Base-by-base conservation (phyloP, 2,329 filamentous ascomycete genomes). In the Claviceps lovelessii region DNA sequence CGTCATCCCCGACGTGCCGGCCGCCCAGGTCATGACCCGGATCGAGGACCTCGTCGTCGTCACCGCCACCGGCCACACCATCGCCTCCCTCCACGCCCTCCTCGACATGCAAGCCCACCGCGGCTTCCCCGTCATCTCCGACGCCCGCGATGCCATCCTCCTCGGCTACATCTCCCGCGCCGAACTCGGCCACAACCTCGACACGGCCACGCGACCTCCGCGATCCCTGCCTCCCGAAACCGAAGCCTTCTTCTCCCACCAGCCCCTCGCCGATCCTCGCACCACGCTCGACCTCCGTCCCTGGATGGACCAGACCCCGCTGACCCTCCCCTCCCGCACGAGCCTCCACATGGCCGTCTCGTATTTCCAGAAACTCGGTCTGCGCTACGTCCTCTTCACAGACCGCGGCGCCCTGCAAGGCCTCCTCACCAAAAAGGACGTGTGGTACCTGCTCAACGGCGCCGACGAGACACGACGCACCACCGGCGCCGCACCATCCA, bases 301-400 rank as follows among this genome's bases (percentile, higher is more conserved):
- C 2, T 98, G 93, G 93, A 96, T 98, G 90, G 93, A 98, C 68
- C 91, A 96, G 69, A 98, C 93, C 0, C 93, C 93, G 0, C 86
- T 98, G 49, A 97, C 93, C 0, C 76, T 97, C 19, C 87, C 89
- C 46, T 83, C 82, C 28, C 80, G 83, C 58, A 83, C 84, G 17
- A 85, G 78, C 56, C 81, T 98, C 57, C 84, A 90, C 65, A 79
- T 97, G n/a, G 88, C 88, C 4, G 84, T 94, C 29, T 84, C 80
- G 55, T 94, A 98, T 78, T 97, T 98, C 70, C 90, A 95, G 72
- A 91, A 91, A 66, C 80, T 98, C 9, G 93, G 93, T 23, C 72
- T 98, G 58, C 80, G 91, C 52, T 96, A 97, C 71, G 81, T 98
- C 5, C 72, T 97, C 3, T 94, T 97, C 67, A 83, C 81, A 44